Base-by-base conservation (phyloP, 2,329 filamentous ascomycete species). In the Aureobasidium sp. region DNA sequence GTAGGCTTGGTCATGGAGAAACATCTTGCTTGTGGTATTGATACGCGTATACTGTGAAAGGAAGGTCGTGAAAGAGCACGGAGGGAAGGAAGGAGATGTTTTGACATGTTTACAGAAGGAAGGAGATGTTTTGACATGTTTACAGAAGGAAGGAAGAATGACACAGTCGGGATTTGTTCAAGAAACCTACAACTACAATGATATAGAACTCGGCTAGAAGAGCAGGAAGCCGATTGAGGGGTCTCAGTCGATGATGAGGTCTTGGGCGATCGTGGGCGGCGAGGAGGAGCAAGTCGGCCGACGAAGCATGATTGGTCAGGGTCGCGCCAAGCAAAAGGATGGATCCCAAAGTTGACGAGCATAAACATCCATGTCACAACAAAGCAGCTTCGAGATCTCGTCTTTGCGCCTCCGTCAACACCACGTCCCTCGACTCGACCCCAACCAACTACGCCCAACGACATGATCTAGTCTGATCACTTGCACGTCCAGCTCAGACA, bases 11-110 rank as follows among this genome's bases (percentile, higher is more conserved):
- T 53, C 6, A 52, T 19, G 0, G 64, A 64, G 39, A 65, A 64
- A 12, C 64, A 83, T n/a, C 47, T 65, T 35, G 37, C 3, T 17
- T 33, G 44, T 49, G 42, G 33, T 40, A 19, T 22, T 15, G 44
- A 29, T 15, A 14, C 24, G 1, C 9, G 24, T 29, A 22, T 9
- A 31, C 11, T 15, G 11, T 27, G 11, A 1, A 15, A 15, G 22
- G 3, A 48, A 6, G 27, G 33, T 40, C 44, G 37, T 8, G 44
- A 49, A 24, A 49, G 35, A 19, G 29, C 19, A 31, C 56, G 56
- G 31, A 22, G 24, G 11, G 44, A 9, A 1, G 44, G 19, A 8
- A 49, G 22, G 9, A 48, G 22, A 5, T 19, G 17, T 49, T 17
- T 59, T 5, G 22, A 59, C 56, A 59, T 59, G 31, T 17, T 39